Base-by-base conservation (phyloP, 495 filamentous ascomycete genomes). In the Mytilinidion resinicola region DNA sequence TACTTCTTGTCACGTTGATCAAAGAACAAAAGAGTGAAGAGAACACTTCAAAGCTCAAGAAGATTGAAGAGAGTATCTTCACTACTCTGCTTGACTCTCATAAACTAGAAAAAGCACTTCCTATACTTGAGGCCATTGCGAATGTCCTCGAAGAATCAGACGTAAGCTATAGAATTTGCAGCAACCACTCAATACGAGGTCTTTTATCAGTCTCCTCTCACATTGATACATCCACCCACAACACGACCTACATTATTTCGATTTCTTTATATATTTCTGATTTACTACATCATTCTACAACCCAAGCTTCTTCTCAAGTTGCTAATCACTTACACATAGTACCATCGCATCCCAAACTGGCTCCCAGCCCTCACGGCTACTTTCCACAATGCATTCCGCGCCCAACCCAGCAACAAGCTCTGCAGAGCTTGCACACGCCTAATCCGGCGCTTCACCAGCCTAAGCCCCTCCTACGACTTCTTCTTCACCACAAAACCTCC, bases 401-500 rank as follows among this genome's bases (percentile, higher is more conserved):
- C 25, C 5, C 21, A 36, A n/a, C 53, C 41, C 5, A 34, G n/a
- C 38, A 34, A 14, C 25, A 46, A 34, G 38, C 41, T 55, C 20
- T 55, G 11, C 25, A 14, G 53, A 11, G 37, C n/a, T 4, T 14
- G 20, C 20, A 34, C 53, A 14, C 14, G 25, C 9, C 7, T 47
- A n/a, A 42, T 55, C 25, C 41, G 21, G n/a, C 38, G 44, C 74
- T 84, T 7, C 73, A 81, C 46, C 55, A 65, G 9, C 12, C 34
- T 21, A 38, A 1, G 82, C 82, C 54, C 78, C 77, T 4, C 55
- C 63, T 20, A 58, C 69, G 17, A 69, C 72, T 2, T 70, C 76
- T 1, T 4, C 65, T 80, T n/a, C 71, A 85, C 30, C 84, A 84
- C 67, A 49, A 30, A 2, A 2, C 2, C 68, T 36, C 60, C 70